Evolutionary conservation across 2,329 filamentous ascomycete species (phyloP).

Genomic region (Arthrinium phaeospermum): DNA sequence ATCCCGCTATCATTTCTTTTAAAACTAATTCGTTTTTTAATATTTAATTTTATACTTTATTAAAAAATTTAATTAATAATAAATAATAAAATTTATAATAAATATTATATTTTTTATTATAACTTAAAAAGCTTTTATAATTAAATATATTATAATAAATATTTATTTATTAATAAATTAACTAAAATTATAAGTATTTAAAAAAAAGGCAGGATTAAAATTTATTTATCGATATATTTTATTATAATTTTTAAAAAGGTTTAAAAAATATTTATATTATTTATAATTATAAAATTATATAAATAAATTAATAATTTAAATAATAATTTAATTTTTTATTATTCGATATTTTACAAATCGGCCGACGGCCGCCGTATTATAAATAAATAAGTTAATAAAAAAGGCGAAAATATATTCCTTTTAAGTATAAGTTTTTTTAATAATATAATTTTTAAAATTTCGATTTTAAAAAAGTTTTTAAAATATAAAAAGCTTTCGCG

Average conservation of each 20-base stretch:
- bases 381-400: not conserved
- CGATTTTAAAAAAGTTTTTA: not conserved
- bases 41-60: too few species aligned
- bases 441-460: not conserved
- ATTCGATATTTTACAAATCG: not conserved
- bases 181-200: too few species aligned
- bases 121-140: too few species aligned
- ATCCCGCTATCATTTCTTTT: not conserved
- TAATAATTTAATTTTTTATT: not conserved
- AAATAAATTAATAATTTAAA: not conserved
- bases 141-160: not conserved
- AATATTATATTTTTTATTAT: not conserved
- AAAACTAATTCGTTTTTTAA: too few species aligned
- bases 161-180: too few species aligned
- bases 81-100: too few species aligned
- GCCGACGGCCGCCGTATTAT: not conserved
- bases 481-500: fast-evolving
- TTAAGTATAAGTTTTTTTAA: not conserved
- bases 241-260: not conserved
- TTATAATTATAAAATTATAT: not conserved
- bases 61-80: too few species aligned
- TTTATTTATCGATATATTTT: not conserved
- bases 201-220: too few species aligned
- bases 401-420: fast-evolving
- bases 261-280: not conserved